Percentiles rank a stretch among this genome's conserved stretches.
Conservation (phyloP, 1,284 basidiomycete genomes). For the Trametes sp. region DNA sequence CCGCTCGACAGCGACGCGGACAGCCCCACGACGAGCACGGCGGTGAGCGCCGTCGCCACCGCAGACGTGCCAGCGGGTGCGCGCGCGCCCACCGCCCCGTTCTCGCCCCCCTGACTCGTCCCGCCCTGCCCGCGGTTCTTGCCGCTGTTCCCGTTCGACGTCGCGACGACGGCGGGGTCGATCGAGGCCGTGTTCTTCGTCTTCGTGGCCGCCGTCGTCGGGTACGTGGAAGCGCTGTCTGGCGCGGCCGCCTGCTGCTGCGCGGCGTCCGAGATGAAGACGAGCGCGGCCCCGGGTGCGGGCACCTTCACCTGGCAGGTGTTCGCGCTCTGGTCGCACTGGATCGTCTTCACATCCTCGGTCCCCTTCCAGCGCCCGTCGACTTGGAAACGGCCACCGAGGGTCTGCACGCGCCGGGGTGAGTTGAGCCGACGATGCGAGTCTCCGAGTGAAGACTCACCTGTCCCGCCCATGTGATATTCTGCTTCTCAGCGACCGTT, state of each 20-base stretch:
- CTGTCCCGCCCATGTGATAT: slow-evolving; percentile 58
- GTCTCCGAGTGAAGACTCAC: slow-evolving; percentile 20
- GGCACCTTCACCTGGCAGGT: slow-evolving; percentile 54
- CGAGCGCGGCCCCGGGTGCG: slow-evolving; percentile 59
- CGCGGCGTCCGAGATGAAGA: slow-evolving; percentile 54
- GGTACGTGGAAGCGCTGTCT: slow-evolving; percentile 46
- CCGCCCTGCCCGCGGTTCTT: slow-evolving; percentile 38
- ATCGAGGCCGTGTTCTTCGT: slow-evolving; percentile 41
- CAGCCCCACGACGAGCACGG: neutral
- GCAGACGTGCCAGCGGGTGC: slow-evolving; percentile 1
- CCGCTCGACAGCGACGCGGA: slow-evolving; percentile 1
- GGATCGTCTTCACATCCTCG: slow-evolving; percentile 47
- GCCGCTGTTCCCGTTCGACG: slow-evolving; percentile 45
- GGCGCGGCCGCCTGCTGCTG: slow-evolving; percentile 45
- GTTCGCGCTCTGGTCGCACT: slow-evolving; percentile 49
- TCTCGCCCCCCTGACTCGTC: slow-evolving; percentile 40
- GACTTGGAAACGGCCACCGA: slow-evolving; percentile 66
- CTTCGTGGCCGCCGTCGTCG: slow-evolving; percentile 45
- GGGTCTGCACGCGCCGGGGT: slow-evolving; percentile 53
- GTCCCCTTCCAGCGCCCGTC: slow-evolving; percentile 54
- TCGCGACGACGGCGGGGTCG: slow-evolving; percentile 44
- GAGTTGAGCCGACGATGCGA: neutral
- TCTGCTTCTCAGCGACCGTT: slow-evolving; percentile 51
- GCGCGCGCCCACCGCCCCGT: slow-evolving; percentile 9
- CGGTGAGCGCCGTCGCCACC: neutral